Evolutionary conservation across 179 eudicot genomes (phyloP), one percentile per base, ranked within the genome.

Genomic region (Vitellaria paradoxa): DNA sequence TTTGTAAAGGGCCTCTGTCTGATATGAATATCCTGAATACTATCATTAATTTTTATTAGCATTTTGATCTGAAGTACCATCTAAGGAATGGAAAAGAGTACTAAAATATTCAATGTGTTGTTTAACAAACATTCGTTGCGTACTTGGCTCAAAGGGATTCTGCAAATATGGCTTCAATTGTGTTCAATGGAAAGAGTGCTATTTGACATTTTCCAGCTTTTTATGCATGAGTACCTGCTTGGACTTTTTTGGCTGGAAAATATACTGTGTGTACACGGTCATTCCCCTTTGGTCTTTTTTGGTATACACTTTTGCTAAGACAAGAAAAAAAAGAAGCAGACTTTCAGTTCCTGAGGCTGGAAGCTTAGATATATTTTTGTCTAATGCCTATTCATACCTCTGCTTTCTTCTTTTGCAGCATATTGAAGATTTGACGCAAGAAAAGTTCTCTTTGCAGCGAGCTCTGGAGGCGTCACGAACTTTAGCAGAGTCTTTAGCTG

Each of bases 361-460:
- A 59, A 13, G 65, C 45, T 75, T 64, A 26, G 21, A 26, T 24
- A 47, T 47, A 9, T 75, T 20, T 20, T 65, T 46, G 23, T 26
- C 78, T 24, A 49, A 5, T 17, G 0, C 26, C 5, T 9, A n/a
- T 5, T 23, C 57, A 59, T 17, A 55, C 42, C n/a, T 65, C 70
- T 62, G 24, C 40, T 71, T 65, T 56, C 66, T 50, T 74, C n/a
- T 53, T 67, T 70, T 49, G 81, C 92, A 96, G 99, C 94, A 96
- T 85, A 96, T 96, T 83, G 99, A 96, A 91, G 99, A 96, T 82
- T 82, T 96, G 82, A 96, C 98, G 7, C 99, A 93, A 81, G 99
- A 93, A 67, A 96, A 92, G 81, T 96, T 91, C 82, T 89, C 99
- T 30, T 82, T 96, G 89, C 99, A 92, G 86, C 94, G 99, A 78